Percentiles rank a stretch among this genome's conserved stretches.
phyloP scores from a whole-genome alignment of 768 basidiomycete species.

The Pulveroboletus sp. region DNA sequence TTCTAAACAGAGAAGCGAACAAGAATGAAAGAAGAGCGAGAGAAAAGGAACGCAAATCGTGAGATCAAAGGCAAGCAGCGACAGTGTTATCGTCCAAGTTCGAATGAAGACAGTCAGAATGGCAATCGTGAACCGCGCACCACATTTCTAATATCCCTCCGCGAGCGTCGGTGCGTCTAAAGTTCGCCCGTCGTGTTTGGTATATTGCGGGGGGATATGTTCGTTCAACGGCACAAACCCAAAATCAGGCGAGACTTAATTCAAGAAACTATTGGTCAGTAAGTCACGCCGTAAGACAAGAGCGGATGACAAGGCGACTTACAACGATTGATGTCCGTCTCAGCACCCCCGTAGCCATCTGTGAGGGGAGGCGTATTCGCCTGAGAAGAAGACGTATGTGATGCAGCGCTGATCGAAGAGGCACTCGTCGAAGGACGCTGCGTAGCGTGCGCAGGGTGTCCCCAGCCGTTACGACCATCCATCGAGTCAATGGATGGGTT shows the following conservation, averaged over 20 bases:
- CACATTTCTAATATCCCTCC: slow-evolving; percentile 30
- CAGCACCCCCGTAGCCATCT: slow-evolving; percentile 57
- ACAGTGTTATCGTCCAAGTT: slow-evolving; percentile 31
- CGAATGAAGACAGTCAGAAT: slow-evolving; percentile 31
- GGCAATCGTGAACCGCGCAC: slow-evolving; percentile 25
- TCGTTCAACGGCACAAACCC: slow-evolving; percentile 81
- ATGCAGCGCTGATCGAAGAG: slow-evolving; percentile 72
- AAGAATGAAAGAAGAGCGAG: slow-evolving; percentile 20
- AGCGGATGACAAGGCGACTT: slow-evolving; percentile 40
- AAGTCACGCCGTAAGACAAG: slow-evolving; percentile 38
- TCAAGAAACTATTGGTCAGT: slow-evolving; percentile 44
- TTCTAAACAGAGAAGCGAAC: slow-evolving; percentile 27
- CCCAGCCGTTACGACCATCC: slow-evolving; percentile 44
- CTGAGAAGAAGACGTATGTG: slow-evolving; percentile 73
- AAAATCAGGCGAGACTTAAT: slow-evolving; percentile 75
- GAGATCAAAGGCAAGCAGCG: slow-evolving; percentile 26
- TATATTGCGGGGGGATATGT: slow-evolving; percentile 62
- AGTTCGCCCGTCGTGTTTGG: slow-evolving; percentile 52
- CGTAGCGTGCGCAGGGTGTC: slow-evolving; percentile 28
- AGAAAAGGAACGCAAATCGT: slow-evolving; percentile 33
- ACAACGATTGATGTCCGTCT: slow-evolving; percentile 82
- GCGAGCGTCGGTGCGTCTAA: slow-evolving; percentile 30
- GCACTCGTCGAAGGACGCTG: slow-evolving; percentile 69
- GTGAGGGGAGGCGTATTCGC: slow-evolving; percentile 75
- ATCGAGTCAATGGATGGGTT: slow-evolving; percentile 35